These are phyloP conservation scores for Sclerospora graminicola DNA, from an alignment of 352 stramenopile species.

Conservation along the genomic window DNA sequence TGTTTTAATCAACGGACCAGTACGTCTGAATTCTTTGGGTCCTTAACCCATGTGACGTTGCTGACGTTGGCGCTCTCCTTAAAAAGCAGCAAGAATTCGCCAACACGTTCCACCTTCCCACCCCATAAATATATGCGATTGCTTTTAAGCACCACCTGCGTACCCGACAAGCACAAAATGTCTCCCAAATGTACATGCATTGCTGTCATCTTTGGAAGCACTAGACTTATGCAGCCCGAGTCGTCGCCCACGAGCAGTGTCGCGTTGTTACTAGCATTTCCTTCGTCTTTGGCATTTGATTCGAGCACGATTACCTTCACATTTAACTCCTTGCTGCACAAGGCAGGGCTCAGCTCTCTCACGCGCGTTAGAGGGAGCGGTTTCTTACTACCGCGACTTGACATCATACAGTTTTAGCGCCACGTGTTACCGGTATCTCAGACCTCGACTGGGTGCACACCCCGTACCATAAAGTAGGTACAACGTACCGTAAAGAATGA, in stretches of 20 bases:
- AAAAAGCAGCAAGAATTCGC: constrained; percentile 80
- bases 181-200: constrained; percentile 63
- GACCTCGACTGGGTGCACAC: too few species aligned
- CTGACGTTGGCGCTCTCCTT: constrained; percentile 79
- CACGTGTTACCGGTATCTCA: too few species aligned
- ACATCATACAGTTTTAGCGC: too few species aligned
- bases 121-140: constrained; percentile 70
- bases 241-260: constrained; percentile 80
- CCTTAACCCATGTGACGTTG: constrained; percentile 75
- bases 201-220: constrained; percentile 62
- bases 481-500: too few species aligned
- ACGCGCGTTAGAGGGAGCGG: constrained; percentile 46
- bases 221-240: constrained; percentile 65
- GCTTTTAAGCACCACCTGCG: constrained; percentile 74
- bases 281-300: constrained; percentile 72
- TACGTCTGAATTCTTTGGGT: constrained; percentile 55
- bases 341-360: constrained; percentile 57
- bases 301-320: constrained; percentile 80
- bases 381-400: constrained; percentile 27
- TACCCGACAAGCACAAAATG: constrained; percentile 53
- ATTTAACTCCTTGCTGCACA: constrained; percentile 52
- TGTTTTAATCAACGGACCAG: too few species aligned
- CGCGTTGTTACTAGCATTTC: constrained; percentile 59
- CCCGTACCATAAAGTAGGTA: too few species aligned
- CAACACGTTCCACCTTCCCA: constrained; percentile 72